Percentiles rank a stretch among this genome's conserved stretches.
These are phyloP conservation scores for Ensete ventricosum DNA, from an alignment of 176 grass and related monocot genomes.

Conservation along the genomic window DNA sequence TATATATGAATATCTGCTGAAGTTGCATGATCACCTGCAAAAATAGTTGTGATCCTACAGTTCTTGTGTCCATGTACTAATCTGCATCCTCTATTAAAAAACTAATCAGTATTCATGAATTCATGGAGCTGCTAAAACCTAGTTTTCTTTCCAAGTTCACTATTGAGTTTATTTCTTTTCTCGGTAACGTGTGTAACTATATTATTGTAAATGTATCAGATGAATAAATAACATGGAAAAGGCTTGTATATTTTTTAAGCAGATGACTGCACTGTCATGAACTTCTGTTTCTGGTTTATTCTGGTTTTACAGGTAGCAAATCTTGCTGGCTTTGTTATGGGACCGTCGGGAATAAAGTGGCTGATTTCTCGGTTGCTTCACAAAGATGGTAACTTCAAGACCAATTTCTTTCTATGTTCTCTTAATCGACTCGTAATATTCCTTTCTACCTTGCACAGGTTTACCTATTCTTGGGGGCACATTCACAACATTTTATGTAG, in stretches of 20 bases:
- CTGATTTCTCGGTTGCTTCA: conserved; percentile 56
- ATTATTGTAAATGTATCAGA: too few relatives aligned
- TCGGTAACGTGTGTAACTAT: too few relatives aligned
- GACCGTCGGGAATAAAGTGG: conserved; percentile 55
- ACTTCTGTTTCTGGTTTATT: not conserved
- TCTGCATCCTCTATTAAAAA: too few relatives aligned
- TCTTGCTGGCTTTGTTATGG: conserved; percentile 79
- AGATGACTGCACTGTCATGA: not conserved
- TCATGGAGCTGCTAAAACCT: too few relatives aligned
- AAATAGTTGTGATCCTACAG: too few relatives aligned
- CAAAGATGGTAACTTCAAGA: conserved; percentile 37
- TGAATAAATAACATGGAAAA: not conserved
- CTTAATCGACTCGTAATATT: conserved; percentile 21
- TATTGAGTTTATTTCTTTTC: too few relatives aligned
- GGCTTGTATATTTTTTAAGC: not conserved
- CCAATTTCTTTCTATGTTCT: not conserved
- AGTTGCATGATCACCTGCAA: too few relatives aligned
- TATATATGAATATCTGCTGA: too few relatives aligned
- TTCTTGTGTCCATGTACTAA: too few relatives aligned
- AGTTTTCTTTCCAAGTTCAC: too few relatives aligned
- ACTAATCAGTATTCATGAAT: too few relatives aligned
- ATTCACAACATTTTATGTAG: conserved; percentile 81
- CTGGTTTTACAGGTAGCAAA: conserved; percentile 54
- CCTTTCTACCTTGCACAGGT: conserved; percentile 30
- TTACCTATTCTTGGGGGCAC: conserved; percentile 37